These are phyloP conservation scores for Mycena floridula DNA, from an alignment of 768 basidiomycete genomes.

Conservation along the genomic window DNA sequence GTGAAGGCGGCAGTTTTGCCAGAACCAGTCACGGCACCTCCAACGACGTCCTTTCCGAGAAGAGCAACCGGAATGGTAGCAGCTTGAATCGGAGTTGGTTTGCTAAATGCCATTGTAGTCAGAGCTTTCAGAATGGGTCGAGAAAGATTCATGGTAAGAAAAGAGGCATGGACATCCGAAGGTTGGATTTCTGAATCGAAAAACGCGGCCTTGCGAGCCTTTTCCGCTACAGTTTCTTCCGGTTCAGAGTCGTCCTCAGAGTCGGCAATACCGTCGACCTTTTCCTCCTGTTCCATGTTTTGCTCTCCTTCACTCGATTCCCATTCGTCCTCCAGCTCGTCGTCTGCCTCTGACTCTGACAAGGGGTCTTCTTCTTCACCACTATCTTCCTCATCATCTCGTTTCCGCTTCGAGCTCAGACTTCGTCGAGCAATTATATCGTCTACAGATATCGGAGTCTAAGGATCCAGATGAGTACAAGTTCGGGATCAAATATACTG, in stretches of 20 bases:
- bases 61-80: conserved; percentile 92
- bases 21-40: conserved; percentile 93
- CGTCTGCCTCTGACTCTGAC: conserved; percentile 31
- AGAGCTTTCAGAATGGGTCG: conserved; percentile 90
- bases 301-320: conserved; percentile 10
- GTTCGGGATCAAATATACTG: conserved; percentile 1
- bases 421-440: conserved; percentile 82
- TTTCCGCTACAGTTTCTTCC: conserved; percentile 62
- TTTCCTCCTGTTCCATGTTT: conserved; percentile 15
- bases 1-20: conserved; percentile 98
- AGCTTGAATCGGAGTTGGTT: conserved; percentile 94
- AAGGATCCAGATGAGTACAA: conserved; percentile 2
- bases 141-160: conserved; percentile 91
- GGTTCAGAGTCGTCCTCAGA: conserved; percentile 35
- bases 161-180: conserved; percentile 63
- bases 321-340: conserved; percentile 17
- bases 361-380: conserved; percentile 29
- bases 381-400: conserved; percentile 33
- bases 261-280: not conserved
- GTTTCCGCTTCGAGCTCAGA: conserved; percentile 60
- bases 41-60: conserved; percentile 93
- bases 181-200: conserved; percentile 60
- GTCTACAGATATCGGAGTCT: conserved; percentile 84
- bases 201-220: conserved; percentile 82
- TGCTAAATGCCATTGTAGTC: conserved; percentile 71